Percentiles rank a stretch among this genome's conserved stretches.
Evolutionary conservation across 2,329 filamentous ascomycete genomes (phyloP).

Genomic region (Rhinocladiella mackenziei): DNA sequence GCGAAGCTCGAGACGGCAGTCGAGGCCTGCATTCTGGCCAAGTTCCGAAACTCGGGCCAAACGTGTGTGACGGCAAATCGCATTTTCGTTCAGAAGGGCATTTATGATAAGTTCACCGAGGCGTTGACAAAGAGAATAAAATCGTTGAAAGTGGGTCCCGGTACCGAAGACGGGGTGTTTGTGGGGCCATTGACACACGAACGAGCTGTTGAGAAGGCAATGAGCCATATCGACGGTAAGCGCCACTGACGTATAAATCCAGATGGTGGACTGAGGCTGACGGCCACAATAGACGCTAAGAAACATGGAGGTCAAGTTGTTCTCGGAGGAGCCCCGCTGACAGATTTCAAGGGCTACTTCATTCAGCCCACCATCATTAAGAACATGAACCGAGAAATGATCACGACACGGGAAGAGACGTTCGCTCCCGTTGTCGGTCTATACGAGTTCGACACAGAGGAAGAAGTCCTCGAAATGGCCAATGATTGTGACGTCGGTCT

Average conservation of each 20-base stretch:
- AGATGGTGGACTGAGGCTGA: background rate
- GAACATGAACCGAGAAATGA: conserved; percentile 28
- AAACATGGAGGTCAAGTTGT: conserved; percentile 32
- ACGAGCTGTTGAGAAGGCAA: conserved; percentile 29
- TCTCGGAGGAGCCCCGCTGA: conserved; percentile 28
- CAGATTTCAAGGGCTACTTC: conserved; percentile 38
- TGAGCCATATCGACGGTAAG: conserved; percentile 29
- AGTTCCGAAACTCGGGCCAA: conserved; percentile 30
- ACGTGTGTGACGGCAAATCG: conserved; percentile 56
- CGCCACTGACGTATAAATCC: too few relatives aligned
- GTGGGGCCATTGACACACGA: conserved; percentile 64
- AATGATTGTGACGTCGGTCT: conserved; percentile 54
- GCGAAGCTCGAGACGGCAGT: conserved; percentile 37
- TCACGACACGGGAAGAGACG: conserved; percentile 54
- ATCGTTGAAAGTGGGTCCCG: conserved; percentile 69
- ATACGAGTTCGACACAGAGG: conserved; percentile 51
- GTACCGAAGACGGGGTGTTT: conserved; percentile 66
- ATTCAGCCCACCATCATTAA: conserved; percentile 30
- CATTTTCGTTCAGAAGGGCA: conserved; percentile 70
- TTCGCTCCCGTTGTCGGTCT: conserved; percentile 46
- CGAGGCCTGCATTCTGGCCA: conserved; percentile 28
- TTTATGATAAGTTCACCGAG: conserved; percentile 70
- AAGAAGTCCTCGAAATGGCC: conserved; percentile 55
- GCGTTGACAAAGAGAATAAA: conserved; percentile 69
- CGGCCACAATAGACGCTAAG: conserved; percentile 28